Evolutionary conservation across 2,329 filamentous ascomycete species (phyloP).

Genomic region (Lomentospora prolificans): DNA sequence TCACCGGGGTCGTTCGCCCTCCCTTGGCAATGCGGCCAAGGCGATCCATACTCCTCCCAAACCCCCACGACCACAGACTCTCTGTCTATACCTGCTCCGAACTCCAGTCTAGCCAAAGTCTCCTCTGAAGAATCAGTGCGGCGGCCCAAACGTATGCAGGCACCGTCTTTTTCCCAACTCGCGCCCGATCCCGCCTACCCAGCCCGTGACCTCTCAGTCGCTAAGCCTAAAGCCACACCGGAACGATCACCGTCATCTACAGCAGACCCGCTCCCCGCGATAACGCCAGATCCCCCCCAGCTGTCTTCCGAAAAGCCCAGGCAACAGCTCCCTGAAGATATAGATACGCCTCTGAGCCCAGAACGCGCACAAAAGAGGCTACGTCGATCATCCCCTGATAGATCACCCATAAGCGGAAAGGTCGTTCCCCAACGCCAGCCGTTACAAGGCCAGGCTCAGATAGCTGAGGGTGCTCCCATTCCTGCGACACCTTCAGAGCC

Average conservation of each 20-base stretch:
- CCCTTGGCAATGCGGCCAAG: slow-evolving; percentile 16
- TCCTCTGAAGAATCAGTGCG: neutral
- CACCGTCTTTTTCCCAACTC: neutral
- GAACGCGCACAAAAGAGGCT: neutral
- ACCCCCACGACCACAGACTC: neutral
- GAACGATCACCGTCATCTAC: neutral
- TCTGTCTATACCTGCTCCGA: neutral
- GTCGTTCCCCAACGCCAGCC: no score
- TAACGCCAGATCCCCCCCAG: neutral
- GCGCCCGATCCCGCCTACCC: neutral
- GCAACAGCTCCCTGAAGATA: neutral
- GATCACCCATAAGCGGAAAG: no score
- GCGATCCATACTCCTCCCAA: slow-evolving; percentile 1
- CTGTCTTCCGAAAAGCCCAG: neutral
- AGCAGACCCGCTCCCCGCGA: neutral
- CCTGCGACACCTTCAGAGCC: neutral
- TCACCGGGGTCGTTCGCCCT: slow-evolving; percentile 7
- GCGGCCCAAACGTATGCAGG: slow-evolving; percentile 1
- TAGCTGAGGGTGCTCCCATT: neutral
- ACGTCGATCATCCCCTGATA: neutral
- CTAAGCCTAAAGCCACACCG: neutral
- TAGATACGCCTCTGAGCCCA: neutral
- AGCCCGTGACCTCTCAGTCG: neutral
- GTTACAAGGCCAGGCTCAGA: neutral
- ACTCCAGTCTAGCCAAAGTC: neutral